Evolutionary conservation across 129 eudicot genomes (phyloP).

Genomic region (Ambrosia trifida): DNA sequence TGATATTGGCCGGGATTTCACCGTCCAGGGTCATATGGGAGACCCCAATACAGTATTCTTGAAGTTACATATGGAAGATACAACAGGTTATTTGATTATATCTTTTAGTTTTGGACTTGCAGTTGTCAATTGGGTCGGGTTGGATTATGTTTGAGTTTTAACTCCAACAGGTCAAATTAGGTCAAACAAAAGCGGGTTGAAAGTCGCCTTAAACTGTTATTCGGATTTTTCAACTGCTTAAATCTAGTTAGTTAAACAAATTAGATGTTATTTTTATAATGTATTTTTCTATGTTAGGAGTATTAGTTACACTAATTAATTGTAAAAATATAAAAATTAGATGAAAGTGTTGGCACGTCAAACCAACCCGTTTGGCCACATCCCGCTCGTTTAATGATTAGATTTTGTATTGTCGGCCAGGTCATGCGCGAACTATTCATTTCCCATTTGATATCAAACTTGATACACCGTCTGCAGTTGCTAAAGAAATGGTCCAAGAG

Average conservation of each 20-base stretch:
- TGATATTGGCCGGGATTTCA: constrained; percentile 57
- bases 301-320: background rate
- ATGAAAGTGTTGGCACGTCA: background rate
- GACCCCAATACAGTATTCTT: constrained; percentile 75
- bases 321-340: background rate
- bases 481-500: constrained; percentile 65
- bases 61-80: constrained; percentile 70
- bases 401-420: constrained; percentile 34
- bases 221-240: background rate
- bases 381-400: background rate
- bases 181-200: background rate
- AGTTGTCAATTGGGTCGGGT: background rate
- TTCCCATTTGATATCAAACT: constrained; percentile 51
- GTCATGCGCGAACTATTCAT: constrained; percentile 49
- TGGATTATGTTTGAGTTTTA: background rate
- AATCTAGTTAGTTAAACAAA: background rate
- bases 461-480: constrained; percentile 54
- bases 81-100: constrained; percentile 51
- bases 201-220: background rate
- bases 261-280: background rate
- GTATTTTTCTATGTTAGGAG: background rate
- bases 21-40: constrained; percentile 67
- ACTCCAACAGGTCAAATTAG: background rate
- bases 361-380: background rate
- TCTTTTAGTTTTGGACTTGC: background rate